A percentile compares a stretch with the other conserved stretches of the same genome.
phyloP scores from a whole-genome alignment of 352 stramenopile species.

The Pythium aristosporum region DNA sequence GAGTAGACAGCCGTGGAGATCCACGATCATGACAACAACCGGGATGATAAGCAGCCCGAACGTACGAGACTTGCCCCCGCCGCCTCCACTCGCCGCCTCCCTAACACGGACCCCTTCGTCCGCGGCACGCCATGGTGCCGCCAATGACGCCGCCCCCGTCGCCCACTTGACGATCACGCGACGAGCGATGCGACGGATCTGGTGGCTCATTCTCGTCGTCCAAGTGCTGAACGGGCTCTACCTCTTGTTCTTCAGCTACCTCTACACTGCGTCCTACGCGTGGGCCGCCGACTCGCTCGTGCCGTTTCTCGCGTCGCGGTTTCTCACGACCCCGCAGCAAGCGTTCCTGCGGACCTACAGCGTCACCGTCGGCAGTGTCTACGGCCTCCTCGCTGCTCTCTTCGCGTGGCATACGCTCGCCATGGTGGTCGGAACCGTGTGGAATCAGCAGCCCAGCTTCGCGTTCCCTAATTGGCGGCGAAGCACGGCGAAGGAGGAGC shows the following conservation, averaged over 20 bases:
- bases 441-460: constrained; percentile 4
- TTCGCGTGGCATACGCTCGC: neutral
- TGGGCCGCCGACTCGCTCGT: neutral
- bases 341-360: neutral
- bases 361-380: constrained; percentile 4
- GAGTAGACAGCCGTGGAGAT: too few species aligned
- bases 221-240: constrained; percentile 3
- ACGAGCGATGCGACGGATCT: neutral
- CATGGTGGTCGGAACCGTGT: neutral
- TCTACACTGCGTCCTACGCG: constrained; percentile 4
- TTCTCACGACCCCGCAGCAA: constrained; percentile 2
- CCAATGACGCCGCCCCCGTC: too few species aligned
- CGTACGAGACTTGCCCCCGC: too few species aligned
- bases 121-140: too few species aligned
- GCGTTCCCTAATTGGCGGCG: neutral
- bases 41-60: too few species aligned
- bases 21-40: too few species aligned
- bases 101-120: too few species aligned
- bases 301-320: neutral
- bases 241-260: constrained; percentile 2
- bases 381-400: neutral
- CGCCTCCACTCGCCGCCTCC: too few species aligned
- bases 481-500: neutral
- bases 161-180: constrained; percentile 8
- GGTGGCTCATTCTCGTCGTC: constrained; percentile 6